These are phyloP conservation scores for Luvunga scandens DNA, from an alignment of 345 rosid species.

Conservation along the genomic window DNA sequence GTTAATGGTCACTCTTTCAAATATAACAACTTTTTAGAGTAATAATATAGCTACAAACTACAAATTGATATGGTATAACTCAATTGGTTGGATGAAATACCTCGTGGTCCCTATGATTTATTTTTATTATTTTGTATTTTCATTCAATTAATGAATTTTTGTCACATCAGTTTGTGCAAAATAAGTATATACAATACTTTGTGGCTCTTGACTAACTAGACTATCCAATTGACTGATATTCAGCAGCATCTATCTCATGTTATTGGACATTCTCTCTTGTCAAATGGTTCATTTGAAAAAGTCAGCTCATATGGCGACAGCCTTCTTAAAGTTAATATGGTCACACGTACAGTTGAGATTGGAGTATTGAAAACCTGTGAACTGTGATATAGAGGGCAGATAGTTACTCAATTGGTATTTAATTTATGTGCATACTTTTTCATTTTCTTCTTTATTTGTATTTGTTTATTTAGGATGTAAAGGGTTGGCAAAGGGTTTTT, in stretches of 20 bases:
- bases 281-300: neutral
- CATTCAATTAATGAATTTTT: no score
- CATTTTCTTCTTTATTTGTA: neutral
- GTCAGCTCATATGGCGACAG: neutral
- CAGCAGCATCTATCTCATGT: neutral
- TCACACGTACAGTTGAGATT: neutral
- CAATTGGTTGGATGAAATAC: no score
- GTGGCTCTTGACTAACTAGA: neutral
- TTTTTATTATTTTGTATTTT: no score
- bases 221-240: neutral
- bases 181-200: no score
- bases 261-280: neutral
- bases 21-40: neutral
- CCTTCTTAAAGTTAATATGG: neutral
- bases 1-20: neutral
- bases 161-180: no score
- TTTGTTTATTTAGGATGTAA: neutral
- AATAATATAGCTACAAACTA: no score
- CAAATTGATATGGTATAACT: no score
- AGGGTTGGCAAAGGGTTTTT: neutral
- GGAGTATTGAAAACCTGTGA: neutral
- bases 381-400: neutral
- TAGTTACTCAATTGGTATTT: neutral
- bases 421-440: neutral
- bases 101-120: no score